Percentiles rank a stretch among this genome's conserved stretches.
These are phyloP conservation scores for Davidsoniella neocaledoniae DNA, from an alignment of 2,329 filamentous ascomycete species.

Conservation along the genomic window DNA sequence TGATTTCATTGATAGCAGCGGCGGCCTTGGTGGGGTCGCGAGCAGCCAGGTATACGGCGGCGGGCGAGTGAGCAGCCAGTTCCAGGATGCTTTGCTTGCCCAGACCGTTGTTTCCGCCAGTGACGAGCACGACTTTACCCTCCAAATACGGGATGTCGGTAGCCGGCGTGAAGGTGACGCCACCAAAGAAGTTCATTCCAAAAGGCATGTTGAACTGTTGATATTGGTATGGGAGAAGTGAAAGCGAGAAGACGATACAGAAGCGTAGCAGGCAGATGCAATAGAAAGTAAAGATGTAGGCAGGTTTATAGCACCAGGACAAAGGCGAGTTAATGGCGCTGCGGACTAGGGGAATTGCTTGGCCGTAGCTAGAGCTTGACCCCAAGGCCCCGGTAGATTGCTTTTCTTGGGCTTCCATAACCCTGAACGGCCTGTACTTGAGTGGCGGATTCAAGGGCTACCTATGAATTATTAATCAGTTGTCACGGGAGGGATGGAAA, in stretches of 20 bases:
- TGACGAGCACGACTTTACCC: slow-evolving; percentile 30
- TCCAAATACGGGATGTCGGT: slow-evolving; percentile 27
- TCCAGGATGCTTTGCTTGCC: slow-evolving; percentile 22
- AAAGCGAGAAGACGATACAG: slow-evolving; percentile 5
- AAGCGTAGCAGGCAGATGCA: background rate
- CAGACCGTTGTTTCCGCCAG: slow-evolving; percentile 26
- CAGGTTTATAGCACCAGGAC: no score
- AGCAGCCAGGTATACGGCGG: slow-evolving; percentile 28
- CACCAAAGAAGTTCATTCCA: slow-evolving; percentile 10
- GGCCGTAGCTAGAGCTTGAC: no score
- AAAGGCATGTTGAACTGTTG: slow-evolving; percentile 11
- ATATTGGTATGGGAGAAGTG: slow-evolving; percentile 3
- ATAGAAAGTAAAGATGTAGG: no score
- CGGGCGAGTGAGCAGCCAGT: slow-evolving; percentile 25
- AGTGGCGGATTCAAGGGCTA: no score
- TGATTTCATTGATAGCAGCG: slow-evolving; percentile 10
- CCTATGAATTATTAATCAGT: no score
- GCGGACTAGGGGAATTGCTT: no score
- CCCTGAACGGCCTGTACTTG: no score
- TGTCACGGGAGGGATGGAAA: no score
- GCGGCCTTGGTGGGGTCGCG: slow-evolving; percentile 26
- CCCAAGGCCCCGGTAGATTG: no score
- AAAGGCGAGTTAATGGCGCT: no score
- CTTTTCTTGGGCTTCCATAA: no score
- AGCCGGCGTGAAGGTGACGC: slow-evolving; percentile 20